Evolutionary conservation across 106 monocot species (phyloP), one percentile per base, ranked within the genome.

Genomic region (Dioscorea zingiberensis): DNA sequence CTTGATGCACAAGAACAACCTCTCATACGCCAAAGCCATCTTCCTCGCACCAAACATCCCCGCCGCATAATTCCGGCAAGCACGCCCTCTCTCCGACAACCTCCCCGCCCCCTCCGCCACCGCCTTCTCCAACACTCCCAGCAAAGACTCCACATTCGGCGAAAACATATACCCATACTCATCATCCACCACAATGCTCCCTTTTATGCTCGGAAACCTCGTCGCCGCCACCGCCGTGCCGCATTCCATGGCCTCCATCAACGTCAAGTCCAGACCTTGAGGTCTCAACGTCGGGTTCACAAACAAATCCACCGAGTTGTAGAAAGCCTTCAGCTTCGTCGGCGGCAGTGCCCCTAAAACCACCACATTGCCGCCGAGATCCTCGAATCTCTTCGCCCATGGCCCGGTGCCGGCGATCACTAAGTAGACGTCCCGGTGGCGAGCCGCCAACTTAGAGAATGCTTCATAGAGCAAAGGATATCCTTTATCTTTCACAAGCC

Each of bases 181-280:
- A 6, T 74, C 77, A 17, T 89, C 78, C 46, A 99, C 93, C 7
- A 89, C 78, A 4, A 99, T 63, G 60, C 81, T 93, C 45, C 87
- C 89, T 48, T 87, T 93, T 13, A 99, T 93, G 76, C 98, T 93
- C 45, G 93, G 86, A 47, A 93, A 87, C 84, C 86, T 71, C 59
- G 93, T 99, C 13, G 89, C 89, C 75, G 76, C 71, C 65, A 93
- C 80, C 64, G 93, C 78, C 66, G 65, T 93, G 38, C 84, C 93
- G 67, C 98, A 99, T 84, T 78, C 89, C 98, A 99, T 99, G 18
- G 98, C 98, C 82, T 99, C 93, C 93, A 99, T 99, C 63, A 93
- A 56, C 55, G 93, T 99, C 65, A 93, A 58, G 63, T 93, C 98
- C 55, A 99, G 68, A 1, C 98, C 98, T 58, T 99, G 98, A n/a